A percentile compares a stretch with the other conserved stretches of the same genome.
Evolutionary conservation across 2,329 filamentous ascomycete species (phyloP).

Genomic region (Diplocarpon mali): DNA sequence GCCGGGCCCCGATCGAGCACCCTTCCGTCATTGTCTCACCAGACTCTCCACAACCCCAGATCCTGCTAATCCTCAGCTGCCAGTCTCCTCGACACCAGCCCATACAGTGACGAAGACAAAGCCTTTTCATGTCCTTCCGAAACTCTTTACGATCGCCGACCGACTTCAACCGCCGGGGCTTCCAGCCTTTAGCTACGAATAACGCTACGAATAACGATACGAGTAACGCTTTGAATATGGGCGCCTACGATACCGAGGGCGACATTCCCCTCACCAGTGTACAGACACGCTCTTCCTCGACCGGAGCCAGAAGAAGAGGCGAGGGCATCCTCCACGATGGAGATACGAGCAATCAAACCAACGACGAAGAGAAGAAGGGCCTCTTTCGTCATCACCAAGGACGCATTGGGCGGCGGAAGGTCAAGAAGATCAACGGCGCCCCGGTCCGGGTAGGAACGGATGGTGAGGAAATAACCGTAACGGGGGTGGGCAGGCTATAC

Average conservation of each 20-base stretch:
- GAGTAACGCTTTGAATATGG: conserved; percentile 7
- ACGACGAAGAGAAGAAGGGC: conserved; percentile 23
- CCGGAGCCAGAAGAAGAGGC: conserved; percentile 39
- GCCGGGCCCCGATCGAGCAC: neutral
- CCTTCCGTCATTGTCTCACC: no score
- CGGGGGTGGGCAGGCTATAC: conserved; percentile 55
- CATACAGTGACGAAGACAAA: neutral
- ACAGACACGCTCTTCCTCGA: conserved; percentile 43
- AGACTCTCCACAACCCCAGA: no score
- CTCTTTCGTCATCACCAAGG: conserved; percentile 12
- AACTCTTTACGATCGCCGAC: conserved; percentile 17
- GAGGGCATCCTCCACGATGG: conserved; percentile 25
- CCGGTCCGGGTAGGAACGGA: conserved; percentile 34
- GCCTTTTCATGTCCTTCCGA: conserved; percentile 20
- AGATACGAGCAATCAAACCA: conserved; percentile 9
- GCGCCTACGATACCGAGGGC: conserved; percentile 15
- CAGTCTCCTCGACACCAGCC: neutral
- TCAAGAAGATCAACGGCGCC: conserved; percentile 30
- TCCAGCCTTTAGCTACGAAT: conserved; percentile 17
- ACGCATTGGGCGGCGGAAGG: conserved; percentile 36
- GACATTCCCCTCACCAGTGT: conserved; percentile 47
- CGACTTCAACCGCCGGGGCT: conserved; percentile 20
- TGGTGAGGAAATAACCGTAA: conserved; percentile 45
- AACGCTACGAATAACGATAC: conserved; percentile 7
- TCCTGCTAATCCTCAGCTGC: neutral